Base-by-base conservation (phyloP, 106 monocot genomes). In the Dendrobium huoshanense region DNA sequence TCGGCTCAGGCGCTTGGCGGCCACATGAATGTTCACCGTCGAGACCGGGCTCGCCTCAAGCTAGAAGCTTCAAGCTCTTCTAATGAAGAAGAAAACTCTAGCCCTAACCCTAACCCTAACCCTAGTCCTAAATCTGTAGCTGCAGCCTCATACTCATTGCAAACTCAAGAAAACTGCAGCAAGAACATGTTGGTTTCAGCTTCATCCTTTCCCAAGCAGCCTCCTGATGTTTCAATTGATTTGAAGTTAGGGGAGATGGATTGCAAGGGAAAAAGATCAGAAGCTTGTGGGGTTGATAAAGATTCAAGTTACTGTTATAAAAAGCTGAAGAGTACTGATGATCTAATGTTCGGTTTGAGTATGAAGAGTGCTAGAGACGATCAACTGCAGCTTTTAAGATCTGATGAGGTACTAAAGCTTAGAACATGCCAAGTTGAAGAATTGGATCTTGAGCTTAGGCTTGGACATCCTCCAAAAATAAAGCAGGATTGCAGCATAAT, bases 11-110 rank as follows among this genome's bases (percentile, higher is more conserved):
- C 75, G 16, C 43, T 75, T 2, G 75, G 75, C 3, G 75, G 75
- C 70, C 86, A 86, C 75, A 86, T 86, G 86, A 86, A 86, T 29
- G 82, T 85, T 19, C 85, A 85, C 59, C 85, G 85, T 31, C 81
- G 81, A 3, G 85, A 85, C 45, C 81, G 85, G 2, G 85, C 85
- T 6, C 37, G 81, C 33, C 85, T 85, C 40, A 70, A 70, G 70
- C 61, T 61, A n/a, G 33, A 70, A 70, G 70, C 85, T 77, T 24
- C 81, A 72, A 70, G 77, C 80, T 40, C 77, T 83, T 64, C 79
- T 58, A 20, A n/a, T 65, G 61, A 22, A 13, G 40, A 18, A 55
- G 33, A 58, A 43, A 13, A 24, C 45, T 77, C 45, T 4, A 44
- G 9, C 25, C 24, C 44, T 45, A 58, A 17, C 58, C 58, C 58